phyloP scores from a whole-genome alignment of 331 rosid species.

The Acacia concinna region DNA sequence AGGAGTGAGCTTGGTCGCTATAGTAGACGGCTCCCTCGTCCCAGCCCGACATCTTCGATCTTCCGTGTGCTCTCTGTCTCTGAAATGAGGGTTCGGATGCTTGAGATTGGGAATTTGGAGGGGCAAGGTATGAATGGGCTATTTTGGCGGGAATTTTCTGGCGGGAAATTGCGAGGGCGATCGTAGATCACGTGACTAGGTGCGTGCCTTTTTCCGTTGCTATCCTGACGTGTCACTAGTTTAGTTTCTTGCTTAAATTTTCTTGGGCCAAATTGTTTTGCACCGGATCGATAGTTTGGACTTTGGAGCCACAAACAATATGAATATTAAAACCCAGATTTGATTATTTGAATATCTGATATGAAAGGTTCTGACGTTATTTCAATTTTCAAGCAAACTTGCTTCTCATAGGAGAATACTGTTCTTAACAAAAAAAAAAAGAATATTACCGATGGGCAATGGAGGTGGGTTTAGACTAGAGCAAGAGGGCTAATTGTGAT shows the following conservation, averaged over 20 bases:
- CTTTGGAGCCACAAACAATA: no score
- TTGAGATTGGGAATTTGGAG: constrained; percentile 15
- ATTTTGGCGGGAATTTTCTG: constrained; percentile 15
- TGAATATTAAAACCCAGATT: no score
- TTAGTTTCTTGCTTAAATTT: no score
- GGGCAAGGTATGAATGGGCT: neutral
- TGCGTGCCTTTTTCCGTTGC: neutral
- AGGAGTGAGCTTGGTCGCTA: constrained; percentile 93
- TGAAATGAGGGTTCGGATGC: neutral
- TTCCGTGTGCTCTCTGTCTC: neutral
- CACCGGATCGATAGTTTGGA: no score
- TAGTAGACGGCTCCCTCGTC: constrained; percentile 95
- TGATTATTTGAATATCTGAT: no score
- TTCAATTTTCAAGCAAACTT: no score
- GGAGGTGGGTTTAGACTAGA: no score
- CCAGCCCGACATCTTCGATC: constrained; percentile 88
- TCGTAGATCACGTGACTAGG: neutral
- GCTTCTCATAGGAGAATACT: no score
- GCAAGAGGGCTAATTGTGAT: no score
- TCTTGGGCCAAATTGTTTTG: neutral
- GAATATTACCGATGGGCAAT: no score
- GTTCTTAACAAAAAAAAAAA: no score
- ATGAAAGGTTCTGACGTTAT: no score
- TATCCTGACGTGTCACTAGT: neutral
- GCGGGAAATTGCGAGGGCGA: neutral